These are phyloP conservation scores for Aspergillus pseudonomiae DNA, from an alignment of 2,329 filamentous ascomycete genomes.

Conservation along the genomic window DNA sequence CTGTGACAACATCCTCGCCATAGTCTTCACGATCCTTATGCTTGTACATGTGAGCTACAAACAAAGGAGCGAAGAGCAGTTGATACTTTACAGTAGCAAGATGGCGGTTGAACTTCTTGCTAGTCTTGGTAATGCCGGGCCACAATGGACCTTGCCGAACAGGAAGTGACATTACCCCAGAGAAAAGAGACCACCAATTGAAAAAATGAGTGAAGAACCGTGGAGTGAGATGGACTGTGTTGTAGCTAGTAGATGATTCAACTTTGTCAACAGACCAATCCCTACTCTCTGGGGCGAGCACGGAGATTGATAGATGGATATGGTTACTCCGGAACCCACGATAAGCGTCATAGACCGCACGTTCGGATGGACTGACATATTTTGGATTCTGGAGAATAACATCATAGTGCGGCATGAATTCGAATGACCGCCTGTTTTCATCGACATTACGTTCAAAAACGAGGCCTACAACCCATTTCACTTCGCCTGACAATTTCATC, in stretches of 20 bases:
- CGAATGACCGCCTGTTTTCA: constrained; percentile 73
- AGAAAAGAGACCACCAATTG: constrained; percentile 96
- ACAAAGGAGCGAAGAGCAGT: constrained; percentile 85
- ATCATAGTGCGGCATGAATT: constrained; percentile 91
- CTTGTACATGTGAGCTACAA: constrained; percentile 96
- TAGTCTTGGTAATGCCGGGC: constrained; percentile 91
- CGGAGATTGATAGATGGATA: constrained; percentile 91
- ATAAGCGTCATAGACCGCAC: constrained; percentile 82
- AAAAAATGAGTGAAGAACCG: constrained; percentile 99
- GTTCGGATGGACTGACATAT: constrained; percentile 63
- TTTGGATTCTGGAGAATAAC: constrained; percentile 82
- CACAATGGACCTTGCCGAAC: constrained; percentile 90
- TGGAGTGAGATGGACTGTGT: constrained; percentile 90
- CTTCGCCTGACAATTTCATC: constrained; percentile 97
- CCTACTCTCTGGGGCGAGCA: constrained; percentile 82
- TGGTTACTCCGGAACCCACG: constrained; percentile 94
- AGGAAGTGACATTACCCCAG: constrained; percentile 89
- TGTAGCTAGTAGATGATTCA: constrained; percentile 86
- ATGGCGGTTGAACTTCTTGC: constrained; percentile 97
- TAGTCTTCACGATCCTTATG: constrained; percentile 94
- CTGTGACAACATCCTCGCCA: constrained; percentile 75
- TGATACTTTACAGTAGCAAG: constrained; percentile 99
- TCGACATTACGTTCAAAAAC: constrained; percentile 87
- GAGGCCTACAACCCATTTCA: constrained; percentile 87
- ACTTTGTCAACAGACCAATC: constrained; percentile 80